Evolutionary conservation across 139 green algal species (phyloP).

Genomic region (Tetraselmis striata): DNA sequence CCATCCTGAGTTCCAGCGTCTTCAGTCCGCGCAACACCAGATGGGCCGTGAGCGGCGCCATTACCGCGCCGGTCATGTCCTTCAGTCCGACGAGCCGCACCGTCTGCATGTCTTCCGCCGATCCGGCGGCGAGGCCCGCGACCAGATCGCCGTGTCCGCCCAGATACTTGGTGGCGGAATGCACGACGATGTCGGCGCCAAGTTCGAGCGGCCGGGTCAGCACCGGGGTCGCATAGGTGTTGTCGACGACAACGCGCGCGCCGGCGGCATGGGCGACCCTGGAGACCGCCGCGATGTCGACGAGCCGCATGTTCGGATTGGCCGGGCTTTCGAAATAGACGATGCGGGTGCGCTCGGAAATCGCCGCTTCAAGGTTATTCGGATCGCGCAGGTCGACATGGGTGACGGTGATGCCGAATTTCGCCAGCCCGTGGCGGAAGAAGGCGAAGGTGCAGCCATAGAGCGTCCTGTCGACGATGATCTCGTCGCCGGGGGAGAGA

Average conservation of each 20-base stretch:
- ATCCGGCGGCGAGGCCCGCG: conserved; percentile 7
- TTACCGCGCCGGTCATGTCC: background rate
- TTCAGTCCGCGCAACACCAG: background rate
- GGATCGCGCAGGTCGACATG: conserved; percentile 9
- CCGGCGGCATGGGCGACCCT: no score
- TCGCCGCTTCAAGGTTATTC: no score
- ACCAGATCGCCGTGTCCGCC: conserved; percentile 25
- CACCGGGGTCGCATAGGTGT: conserved; percentile 25
- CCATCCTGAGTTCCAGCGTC: background rate
- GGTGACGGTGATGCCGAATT: conserved; percentile 5
- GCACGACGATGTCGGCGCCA: conserved; percentile 26
- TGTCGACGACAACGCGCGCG: conserved; percentile 22
- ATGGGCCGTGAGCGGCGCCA: background rate
- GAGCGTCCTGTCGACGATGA: conserved; percentile 24
- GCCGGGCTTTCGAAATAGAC: no score
- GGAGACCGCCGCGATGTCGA: no score
- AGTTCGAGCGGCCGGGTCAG: conserved; percentile 18
- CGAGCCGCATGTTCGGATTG: no score
- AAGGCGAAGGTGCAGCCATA: conserved; percentile 20
- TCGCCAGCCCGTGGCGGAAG: conserved; percentile 5
- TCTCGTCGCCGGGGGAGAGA: conserved; percentile 33
- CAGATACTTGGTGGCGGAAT: conserved; percentile 27
- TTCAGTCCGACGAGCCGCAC: background rate
- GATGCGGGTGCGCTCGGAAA: no score
- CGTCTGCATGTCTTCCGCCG: conserved; percentile 1